phyloP scores from a whole-genome alignment of 768 basidiomycete genomes.

The Tephrocybe rancida region DNA sequence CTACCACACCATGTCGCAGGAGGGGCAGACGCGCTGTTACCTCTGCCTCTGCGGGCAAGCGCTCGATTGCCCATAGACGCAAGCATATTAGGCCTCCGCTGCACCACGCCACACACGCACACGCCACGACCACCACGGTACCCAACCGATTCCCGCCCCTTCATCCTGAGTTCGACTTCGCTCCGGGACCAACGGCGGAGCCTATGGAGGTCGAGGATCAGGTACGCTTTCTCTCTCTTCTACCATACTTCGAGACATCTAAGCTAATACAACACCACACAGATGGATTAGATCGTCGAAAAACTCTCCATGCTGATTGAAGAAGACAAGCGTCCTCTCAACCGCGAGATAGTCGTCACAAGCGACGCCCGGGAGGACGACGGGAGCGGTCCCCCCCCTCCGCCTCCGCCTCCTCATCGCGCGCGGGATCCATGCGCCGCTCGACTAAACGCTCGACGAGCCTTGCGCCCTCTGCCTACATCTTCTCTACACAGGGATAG shows the following conservation, averaged over 20 bases:
- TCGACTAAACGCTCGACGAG: conserved; percentile 21
- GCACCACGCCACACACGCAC: conserved; percentile 15
- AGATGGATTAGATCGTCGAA: conserved; percentile 87
- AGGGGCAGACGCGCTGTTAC: not conserved
- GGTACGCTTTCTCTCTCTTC: conserved; percentile 37
- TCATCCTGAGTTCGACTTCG: conserved; percentile 48
- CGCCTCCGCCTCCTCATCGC: conserved; percentile 25
- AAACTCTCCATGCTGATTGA: conserved; percentile 70
- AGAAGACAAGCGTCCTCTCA: conserved; percentile 77
- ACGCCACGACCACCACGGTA: conserved; percentile 1
- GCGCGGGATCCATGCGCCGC: conserved; percentile 26
- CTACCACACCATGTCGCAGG: conserved; percentile 28
- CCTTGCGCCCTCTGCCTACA: conserved; percentile 25
- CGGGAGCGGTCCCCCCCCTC: conserved; percentile 45
- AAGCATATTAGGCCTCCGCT: conserved; percentile 22
- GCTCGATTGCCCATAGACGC: conserved; percentile 35
- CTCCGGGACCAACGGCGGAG: conserved; percentile 11
- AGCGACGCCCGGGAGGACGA: conserved; percentile 77
- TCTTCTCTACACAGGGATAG: no score
- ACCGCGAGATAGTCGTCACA: conserved; percentile 78
- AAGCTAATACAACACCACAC: conserved; percentile 4
- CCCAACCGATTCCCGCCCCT: conserved; percentile 25
- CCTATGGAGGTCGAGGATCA: conserved; percentile 46
- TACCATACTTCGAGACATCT: not conserved
- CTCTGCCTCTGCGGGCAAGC: conserved; percentile 27